Evolutionary conservation across 2,329 filamentous ascomycete genomes (phyloP), one percentile per base, ranked within the genome.

Genomic region (Coniosporium tulheliwenetii): DNA sequence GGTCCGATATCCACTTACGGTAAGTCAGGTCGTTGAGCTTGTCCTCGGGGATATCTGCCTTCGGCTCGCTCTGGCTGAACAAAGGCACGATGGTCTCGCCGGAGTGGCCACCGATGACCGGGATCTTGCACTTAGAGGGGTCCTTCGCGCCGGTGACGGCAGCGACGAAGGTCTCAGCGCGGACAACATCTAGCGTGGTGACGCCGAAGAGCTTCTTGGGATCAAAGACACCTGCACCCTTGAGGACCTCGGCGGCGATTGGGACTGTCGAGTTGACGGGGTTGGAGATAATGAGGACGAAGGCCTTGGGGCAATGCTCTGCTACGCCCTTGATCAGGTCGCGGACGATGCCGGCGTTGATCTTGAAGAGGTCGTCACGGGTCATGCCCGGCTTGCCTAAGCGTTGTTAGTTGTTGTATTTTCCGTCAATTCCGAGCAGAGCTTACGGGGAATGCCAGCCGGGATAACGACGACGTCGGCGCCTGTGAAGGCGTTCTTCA

Each of bases 281-380:
- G 77, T 98, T 98, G 57, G 89, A 96, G 66, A 98, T 98, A 70
- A 98, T 79, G 50, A 96, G 79, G 61, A 94, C 78, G 69, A 81
- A 94, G 42, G 91, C 91, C 63, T 95, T 93, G 60, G 91, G 91
- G 61, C 79, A 80, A 58, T 81, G 77, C 61, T 95, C 79, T 53
- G 89, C 86, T 54, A 85, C 77, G 40, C 83, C 79, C 71, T 93
- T 82, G 54, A 93, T 81, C 51, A 98, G 75, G 53, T 85, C 86
- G 69, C 91, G 85, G 59, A 98, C 91, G 59, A 98, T 98, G 55
- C 87, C 85, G 45, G 91, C 91, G 64, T 98, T 98, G 74, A 95
- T 94, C 71, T 95, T 95, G 82, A 98, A 98, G 44, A 98, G 84
- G 61, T 96, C 91, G 57, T 98, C 91, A 70, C 91, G 86, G 65